Evolutionary conservation across 495 filamentous ascomycete genomes (phyloP), one percentile per base, ranked within the genome.

Genomic region (Trichoderma asperelloides): DNA sequence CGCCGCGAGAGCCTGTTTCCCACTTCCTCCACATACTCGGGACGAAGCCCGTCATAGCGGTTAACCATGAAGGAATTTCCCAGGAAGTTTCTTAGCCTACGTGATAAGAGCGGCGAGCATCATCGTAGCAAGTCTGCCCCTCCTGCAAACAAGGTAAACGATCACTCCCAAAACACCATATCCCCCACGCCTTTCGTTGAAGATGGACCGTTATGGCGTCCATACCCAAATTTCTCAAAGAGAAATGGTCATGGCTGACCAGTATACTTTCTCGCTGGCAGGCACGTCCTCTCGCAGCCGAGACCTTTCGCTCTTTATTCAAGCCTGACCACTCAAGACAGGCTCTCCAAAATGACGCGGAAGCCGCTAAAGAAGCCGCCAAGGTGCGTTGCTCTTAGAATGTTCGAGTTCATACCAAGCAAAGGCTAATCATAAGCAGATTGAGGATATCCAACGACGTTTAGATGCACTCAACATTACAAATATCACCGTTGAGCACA

Each of bases 71-170:
- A 74, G 71, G 69, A 70, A 30, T 71, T 76, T 63, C 72, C 74
- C 60, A 75, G 69, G 70, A 81, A 80, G 69, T 88, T 95, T 71
- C 85, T 92, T 64, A 92, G 88, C 65, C 84, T 88, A 69, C 85
- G 90, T 57, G 90, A 93, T 55, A 92, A 89, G 75, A 77, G 78
- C 69, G 79, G 78, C 30, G 76, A 78, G 68, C 78, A 82, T 72
- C 78, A 78, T 64, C 81, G 81, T 65, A 78, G 77, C 63, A 78
- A 76, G 70, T 83, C 81, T 33, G 75, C 78, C 72, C 64, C 64
- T 45, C 64, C 64, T 15, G 70, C 64, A 84, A 81, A 62, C 55
- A 67, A 63, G 55, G 65, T 62, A 68, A 79, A 79, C 67, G 78
- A 82, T 41, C 71, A 75, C 12, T 70, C 71, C 41, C 80, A 81